Percentiles rank a stretch among this genome's conserved stretches.
These are phyloP conservation scores for Phaeosphaeria sp. DNA, from an alignment of 2,329 filamentous ascomycete species.

Conservation along the genomic window DNA sequence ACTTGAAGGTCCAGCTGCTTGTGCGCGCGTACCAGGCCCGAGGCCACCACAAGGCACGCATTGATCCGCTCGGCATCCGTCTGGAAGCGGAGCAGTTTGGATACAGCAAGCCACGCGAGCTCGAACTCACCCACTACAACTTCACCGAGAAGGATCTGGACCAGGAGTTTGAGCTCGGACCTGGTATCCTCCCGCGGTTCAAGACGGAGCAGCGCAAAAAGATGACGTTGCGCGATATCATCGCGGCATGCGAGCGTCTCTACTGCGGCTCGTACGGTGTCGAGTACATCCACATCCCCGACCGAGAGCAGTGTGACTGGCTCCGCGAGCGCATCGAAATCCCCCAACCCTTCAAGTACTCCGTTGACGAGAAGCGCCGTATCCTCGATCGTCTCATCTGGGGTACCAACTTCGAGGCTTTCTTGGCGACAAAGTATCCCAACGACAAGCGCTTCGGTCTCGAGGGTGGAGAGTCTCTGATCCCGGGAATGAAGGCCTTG, in stretches of 20 bases:
- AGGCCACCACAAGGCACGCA: conserved; percentile 97
- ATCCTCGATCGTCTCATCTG: conserved; percentile 98
- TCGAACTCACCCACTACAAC: conserved; percentile 90
- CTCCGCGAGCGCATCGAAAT: conserved; percentile 94
- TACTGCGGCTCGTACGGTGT: conserved; percentile 98
- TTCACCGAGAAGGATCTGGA: conserved; percentile 95
- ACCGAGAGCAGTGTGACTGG: conserved; percentile 98
- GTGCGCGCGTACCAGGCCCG: conserved; percentile 97
- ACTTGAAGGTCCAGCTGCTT: conserved; percentile 96
- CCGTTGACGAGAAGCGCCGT: conserved; percentile 95
- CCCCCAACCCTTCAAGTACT: conserved; percentile 94
- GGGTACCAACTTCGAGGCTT: conserved; percentile 96
- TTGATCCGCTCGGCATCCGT: conserved; percentile 93
- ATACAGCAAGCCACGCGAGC: conserved; percentile 87
- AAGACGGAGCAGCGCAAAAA: conserved; percentile 86
- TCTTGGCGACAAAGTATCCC: conserved; percentile 96
- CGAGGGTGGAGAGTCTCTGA: conserved; percentile 94
- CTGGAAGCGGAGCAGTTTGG: conserved; percentile 83
- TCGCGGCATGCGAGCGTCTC: conserved; percentile 89
- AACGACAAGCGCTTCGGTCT: conserved; percentile 99
- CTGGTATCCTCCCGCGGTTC: conserved; percentile 94
- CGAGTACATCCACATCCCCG: conserved; percentile 98
- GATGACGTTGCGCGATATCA: conserved; percentile 96
- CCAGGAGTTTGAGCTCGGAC: conserved; percentile 87
- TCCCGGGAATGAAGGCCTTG: conserved; percentile 98